Conservation (phyloP, 2,329 filamentous ascomycete genomes). For the Alternaria atra region DNA sequence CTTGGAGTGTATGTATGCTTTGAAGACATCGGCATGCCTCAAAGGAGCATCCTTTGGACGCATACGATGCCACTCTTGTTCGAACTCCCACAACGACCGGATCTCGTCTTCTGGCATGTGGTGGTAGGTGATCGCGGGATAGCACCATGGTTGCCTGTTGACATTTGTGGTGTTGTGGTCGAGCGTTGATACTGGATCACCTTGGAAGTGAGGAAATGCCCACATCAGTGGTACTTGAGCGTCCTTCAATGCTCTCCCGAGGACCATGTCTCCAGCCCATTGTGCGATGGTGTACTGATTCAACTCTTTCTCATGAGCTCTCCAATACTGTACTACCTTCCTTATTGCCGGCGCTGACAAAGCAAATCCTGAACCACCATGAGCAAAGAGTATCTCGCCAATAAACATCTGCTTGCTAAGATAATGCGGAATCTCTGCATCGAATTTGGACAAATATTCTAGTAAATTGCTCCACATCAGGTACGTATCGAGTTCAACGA, state of each 20-base stretch:
- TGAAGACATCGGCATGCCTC: slow-evolving; percentile 17
- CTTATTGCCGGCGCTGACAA: slow-evolving; percentile 60
- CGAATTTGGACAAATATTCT: slow-evolving; percentile 60
- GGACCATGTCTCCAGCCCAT: slow-evolving; percentile 62
- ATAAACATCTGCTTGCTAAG: slow-evolving; percentile 63
- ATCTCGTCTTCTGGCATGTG: slow-evolving; percentile 57
- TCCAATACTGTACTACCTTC: slow-evolving; percentile 47
- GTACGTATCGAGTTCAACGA: slow-evolving; percentile 67
- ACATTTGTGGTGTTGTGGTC: slow-evolving; percentile 30
- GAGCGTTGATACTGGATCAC: slow-evolving; percentile 33
- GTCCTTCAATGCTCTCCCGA: slow-evolving; percentile 58
- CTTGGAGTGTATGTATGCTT: slow-evolving; percentile 7
- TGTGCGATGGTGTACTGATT: slow-evolving; percentile 57
- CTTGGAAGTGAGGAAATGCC: slow-evolving; percentile 32
- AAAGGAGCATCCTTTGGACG: neutral
- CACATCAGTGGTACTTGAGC: slow-evolving; percentile 41
- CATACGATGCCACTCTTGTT: slow-evolving; percentile 38
- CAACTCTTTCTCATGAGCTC: slow-evolving; percentile 49
- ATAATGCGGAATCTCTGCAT: slow-evolving; percentile 59
- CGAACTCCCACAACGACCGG: slow-evolving; percentile 55
- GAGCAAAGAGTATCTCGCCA: slow-evolving; percentile 60
- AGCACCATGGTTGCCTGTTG: slow-evolving; percentile 57
- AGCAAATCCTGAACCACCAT: slow-evolving; percentile 63
- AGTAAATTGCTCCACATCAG: slow-evolving; percentile 62
- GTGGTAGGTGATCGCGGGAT: slow-evolving; percentile 58